A percentile compares a stretch with the other conserved stretches of the same genome.
Evolutionary conservation across 495 filamentous ascomycete genomes (phyloP).

Genomic region (Thozetella sp.): DNA sequence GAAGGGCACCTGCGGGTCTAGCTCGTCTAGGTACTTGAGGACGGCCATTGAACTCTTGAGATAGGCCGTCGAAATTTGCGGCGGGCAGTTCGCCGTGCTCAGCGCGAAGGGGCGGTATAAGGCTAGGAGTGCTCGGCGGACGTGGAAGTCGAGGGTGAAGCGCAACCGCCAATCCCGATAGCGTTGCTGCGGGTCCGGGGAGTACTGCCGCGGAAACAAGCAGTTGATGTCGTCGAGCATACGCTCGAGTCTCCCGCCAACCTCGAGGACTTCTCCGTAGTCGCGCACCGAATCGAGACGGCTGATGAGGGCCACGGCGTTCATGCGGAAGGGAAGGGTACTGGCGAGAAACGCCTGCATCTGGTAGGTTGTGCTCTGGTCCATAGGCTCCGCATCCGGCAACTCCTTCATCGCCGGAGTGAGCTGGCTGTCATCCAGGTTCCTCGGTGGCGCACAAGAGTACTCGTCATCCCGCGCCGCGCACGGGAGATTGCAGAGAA

Average conservation of each 20-base stretch:
- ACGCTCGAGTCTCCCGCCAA: slow-evolving; percentile 34
- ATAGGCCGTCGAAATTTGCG: slow-evolving; percentile 33
- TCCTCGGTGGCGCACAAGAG: slow-evolving; percentile 32
- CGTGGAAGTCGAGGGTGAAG: slow-evolving; percentile 33
- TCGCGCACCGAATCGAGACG: slow-evolving; percentile 33
- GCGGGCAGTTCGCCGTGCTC: slow-evolving; percentile 23
- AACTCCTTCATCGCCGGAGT: slow-evolving; percentile 24
- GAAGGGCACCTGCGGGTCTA: slow-evolving; percentile 25
- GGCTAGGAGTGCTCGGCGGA: slow-evolving; percentile 31
- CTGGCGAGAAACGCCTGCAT: slow-evolving; percentile 33
- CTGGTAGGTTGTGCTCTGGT: slow-evolving; percentile 30
- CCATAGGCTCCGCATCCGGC: slow-evolving; percentile 29
- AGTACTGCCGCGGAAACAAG: slow-evolving; percentile 22
- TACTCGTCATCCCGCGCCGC: slow-evolving; percentile 35
- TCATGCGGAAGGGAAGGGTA: slow-evolving; percentile 29
- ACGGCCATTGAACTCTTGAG: slow-evolving; percentile 37
- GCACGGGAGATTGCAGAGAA: slow-evolving; percentile 35
- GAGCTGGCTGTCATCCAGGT: slow-evolving; percentile 30
- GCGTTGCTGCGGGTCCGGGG: slow-evolving; percentile 19
- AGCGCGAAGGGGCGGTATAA: slow-evolving; percentile 42
- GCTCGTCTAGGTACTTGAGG: slow-evolving; percentile 34
- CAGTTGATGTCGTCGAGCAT: slow-evolving; percentile 36
- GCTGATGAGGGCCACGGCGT: slow-evolving; percentile 29
- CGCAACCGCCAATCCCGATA: slow-evolving; percentile 30
- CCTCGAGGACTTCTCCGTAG: slow-evolving; percentile 30